These are phyloP conservation scores for Friedmanniomyces endolithicus DNA, from an alignment of 495 filamentous ascomycete genomes.

Conservation along the genomic window DNA sequence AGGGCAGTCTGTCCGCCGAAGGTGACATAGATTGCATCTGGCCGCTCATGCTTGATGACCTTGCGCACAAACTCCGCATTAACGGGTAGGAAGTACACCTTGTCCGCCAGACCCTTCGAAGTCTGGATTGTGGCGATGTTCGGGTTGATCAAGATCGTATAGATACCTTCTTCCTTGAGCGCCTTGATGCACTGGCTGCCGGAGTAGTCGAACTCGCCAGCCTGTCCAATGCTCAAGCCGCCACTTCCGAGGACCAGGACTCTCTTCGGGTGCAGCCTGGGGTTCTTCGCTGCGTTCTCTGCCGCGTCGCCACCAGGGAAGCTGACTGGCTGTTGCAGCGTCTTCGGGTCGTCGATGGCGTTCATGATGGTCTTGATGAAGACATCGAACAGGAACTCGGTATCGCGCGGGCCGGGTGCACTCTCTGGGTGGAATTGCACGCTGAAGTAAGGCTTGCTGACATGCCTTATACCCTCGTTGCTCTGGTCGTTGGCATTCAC, in stretches of 20 bases:
- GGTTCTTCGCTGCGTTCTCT: conserved; percentile 63
- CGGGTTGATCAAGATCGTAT: conserved; percentile 91
- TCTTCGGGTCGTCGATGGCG: conserved; percentile 45
- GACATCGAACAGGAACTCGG: conserved; percentile 91
- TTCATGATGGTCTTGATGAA: conserved; percentile 76
- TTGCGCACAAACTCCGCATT: conserved; percentile 95
- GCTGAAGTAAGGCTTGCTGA: conserved; percentile 79
- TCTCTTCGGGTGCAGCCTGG: conserved; percentile 87
- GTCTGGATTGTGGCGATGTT: conserved; percentile 99
- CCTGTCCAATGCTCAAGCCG: conserved; percentile 94
- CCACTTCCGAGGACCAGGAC: conserved; percentile 94
- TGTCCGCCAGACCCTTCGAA: conserved; percentile 90
- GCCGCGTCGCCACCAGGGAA: conserved; percentile 75
- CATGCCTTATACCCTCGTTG: conserved; percentile 91
- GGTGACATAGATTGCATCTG: conserved; percentile 90
- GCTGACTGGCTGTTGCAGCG: conserved; percentile 55
- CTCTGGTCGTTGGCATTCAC: conserved; percentile 96
- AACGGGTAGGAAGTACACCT: conserved; percentile 95
- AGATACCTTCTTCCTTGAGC: conserved; percentile 86
- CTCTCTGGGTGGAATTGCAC: conserved; percentile 98
- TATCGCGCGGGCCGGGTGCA: conserved; percentile 90
- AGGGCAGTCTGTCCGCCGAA: conserved; percentile 95
- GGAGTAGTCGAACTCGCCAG: conserved; percentile 98
- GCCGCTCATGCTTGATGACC: conserved; percentile 82
- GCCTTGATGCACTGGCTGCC: conserved; percentile 70